Conservation (phyloP, 1,139 yeast genomes). For the Taiozyma sp. region DNA sequence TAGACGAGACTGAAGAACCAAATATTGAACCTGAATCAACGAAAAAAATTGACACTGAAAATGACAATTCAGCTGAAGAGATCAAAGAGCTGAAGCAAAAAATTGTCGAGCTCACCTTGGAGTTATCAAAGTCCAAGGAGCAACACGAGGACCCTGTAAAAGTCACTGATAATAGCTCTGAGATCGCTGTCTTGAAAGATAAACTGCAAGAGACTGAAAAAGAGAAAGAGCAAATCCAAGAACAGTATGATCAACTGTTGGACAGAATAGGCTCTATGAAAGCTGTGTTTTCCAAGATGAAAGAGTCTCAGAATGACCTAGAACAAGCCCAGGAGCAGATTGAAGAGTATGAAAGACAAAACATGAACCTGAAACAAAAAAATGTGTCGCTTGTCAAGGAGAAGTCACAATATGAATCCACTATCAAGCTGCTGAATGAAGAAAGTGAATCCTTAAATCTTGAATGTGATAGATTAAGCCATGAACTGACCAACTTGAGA, state of each 20-base stretch:
- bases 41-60: constrained; percentile 4
- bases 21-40: constrained; percentile 1
- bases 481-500: constrained; percentile 42
- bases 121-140: constrained; percentile 16
- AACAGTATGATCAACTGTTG: constrained; percentile 70
- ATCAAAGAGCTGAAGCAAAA: constrained; percentile 19
- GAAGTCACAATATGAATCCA: constrained; percentile 28
- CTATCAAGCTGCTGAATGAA: constrained; percentile 38
- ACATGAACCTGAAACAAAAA: constrained; percentile 29
- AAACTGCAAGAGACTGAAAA: constrained; percentile 38
- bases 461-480: constrained; percentile 63
- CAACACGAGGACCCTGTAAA: background rate
- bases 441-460: constrained; percentile 54
- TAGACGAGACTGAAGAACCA: constrained; percentile 2
- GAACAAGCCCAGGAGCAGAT: constrained; percentile 47
- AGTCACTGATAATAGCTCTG: constrained; percentile 9
- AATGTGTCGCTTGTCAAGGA: constrained; percentile 24
- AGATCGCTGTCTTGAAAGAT: constrained; percentile 24
- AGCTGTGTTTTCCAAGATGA: constrained; percentile 68
- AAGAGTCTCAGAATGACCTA: constrained; percentile 68
- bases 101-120: constrained; percentile 23
- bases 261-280: constrained; percentile 80
- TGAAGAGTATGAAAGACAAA: constrained; percentile 31
- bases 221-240: constrained; percentile 65
- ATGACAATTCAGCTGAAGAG: constrained; percentile 1